Percentiles rank a stretch among this genome's conserved stretches.
Conservation (phyloP, 805 yeast genomes). For the Candida michaelii region DNA sequence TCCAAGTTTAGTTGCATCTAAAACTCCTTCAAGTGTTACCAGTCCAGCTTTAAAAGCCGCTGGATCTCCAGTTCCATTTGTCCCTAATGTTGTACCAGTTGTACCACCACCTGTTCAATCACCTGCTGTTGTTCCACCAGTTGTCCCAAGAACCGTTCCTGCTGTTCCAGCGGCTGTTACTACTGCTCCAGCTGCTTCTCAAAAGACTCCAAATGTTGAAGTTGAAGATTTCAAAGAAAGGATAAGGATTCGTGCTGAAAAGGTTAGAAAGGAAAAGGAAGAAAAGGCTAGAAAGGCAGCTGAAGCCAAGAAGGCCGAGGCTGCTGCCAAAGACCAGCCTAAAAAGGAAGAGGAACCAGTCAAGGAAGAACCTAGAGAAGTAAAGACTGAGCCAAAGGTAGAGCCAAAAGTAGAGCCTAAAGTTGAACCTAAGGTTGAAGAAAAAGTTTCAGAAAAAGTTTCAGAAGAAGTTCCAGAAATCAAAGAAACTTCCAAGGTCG, state of each 20-base stretch:
- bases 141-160: conserved; percentile 10
- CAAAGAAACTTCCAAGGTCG: conserved; percentile 6
- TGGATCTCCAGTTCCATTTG: conserved; percentile 7
- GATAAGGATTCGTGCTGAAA: conserved; percentile 11
- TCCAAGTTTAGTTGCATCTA: conserved; percentile 9
- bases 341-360: too few species aligned
- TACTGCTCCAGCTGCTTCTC: conserved; percentile 9
- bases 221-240: conserved; percentile 15
- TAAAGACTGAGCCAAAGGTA: conserved; percentile 3
- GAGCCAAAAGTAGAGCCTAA: conserved; percentile 9
- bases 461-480: conserved; percentile 6
- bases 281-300: conserved; percentile 5
- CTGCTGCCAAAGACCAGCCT: too few species aligned
- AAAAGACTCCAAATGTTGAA: conserved; percentile 11
- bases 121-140: neutral
- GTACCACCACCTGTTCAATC: neutral
- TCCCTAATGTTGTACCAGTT: conserved; percentile 16
- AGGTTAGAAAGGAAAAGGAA: conserved; percentile 8
- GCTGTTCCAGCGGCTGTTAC: neutral
- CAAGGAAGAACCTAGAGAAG: conserved; percentile 10
- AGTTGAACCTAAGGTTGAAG: conserved; percentile 9
- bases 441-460: conserved; percentile 13
- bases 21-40: conserved; percentile 7
- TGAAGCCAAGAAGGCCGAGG: too few species aligned
- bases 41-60: conserved; percentile 3